Conservation (phyloP, 352 stramenopile genomes). For the Globisporangium canariense region DNA sequence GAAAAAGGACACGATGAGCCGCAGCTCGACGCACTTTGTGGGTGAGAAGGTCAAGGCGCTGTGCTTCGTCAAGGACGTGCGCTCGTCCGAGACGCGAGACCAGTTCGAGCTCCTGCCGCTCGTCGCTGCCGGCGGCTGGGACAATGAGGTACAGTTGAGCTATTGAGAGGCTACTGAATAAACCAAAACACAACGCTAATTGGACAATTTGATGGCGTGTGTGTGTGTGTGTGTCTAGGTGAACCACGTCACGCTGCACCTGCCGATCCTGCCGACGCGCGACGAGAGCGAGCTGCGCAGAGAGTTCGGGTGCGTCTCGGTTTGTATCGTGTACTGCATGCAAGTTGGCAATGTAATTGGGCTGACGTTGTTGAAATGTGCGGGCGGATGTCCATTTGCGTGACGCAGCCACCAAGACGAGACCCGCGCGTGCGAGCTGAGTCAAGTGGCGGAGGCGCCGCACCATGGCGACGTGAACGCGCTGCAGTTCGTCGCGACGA, state of each 20-base stretch:
- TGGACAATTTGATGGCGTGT: not conserved
- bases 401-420: constrained; percentile 7
- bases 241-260: constrained; percentile 50
- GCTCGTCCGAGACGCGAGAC: constrained; percentile 29
- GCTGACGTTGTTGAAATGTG: not conserved
- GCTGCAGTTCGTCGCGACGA: constrained; percentile 44
- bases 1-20: constrained; percentile 13
- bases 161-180: not conserved
- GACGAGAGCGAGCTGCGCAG: constrained; percentile 43
- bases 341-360: not conserved
- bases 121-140: constrained; percentile 54
- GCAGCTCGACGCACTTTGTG: constrained; percentile 61
- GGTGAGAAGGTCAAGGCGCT: constrained; percentile 57
- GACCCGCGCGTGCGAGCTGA: constrained; percentile 37
- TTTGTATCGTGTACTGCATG: not conserved
- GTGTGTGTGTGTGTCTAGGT: constrained; percentile 17
- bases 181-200: not conserved
- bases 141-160: constrained; percentile 34
- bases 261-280: constrained; percentile 39
- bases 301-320: constrained; percentile 37
- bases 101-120: constrained; percentile 45
- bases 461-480: constrained; percentile 65
- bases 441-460: constrained; percentile 34
- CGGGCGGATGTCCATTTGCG: not conserved
- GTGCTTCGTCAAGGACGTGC: constrained; percentile 61